phyloP scores from a whole-genome alignment of 2,329 filamentous ascomycete genomes.

The Calonectria hawksworthii region DNA sequence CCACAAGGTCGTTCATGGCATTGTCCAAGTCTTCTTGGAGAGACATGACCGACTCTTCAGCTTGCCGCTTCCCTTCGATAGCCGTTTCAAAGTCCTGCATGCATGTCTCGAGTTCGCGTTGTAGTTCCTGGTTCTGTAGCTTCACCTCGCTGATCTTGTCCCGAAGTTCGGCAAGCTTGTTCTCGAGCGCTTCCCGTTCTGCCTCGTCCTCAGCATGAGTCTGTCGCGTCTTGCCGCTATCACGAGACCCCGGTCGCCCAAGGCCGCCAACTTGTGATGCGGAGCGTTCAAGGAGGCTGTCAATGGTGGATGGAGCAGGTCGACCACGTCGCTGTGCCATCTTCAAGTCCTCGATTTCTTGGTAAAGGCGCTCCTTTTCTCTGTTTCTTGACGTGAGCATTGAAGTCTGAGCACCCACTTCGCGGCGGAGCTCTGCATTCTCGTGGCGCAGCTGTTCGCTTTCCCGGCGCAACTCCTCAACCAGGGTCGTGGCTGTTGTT shows the following conservation, averaged over 20 bases:
- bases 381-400: conserved; percentile 97
- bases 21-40: conserved; percentile 87
- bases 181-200: conserved; percentile 89
- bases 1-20: conserved; percentile 83
- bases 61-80: conserved; percentile 72
- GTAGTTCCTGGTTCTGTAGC: conserved; percentile 89
- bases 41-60: conserved; percentile 69
- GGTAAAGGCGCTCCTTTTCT: conserved; percentile 94
- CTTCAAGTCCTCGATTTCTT: conserved; percentile 97
- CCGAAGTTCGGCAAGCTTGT: conserved; percentile 83
- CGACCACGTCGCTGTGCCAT: conserved; percentile 83
- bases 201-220: conserved; percentile 76
- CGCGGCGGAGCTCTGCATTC: conserved; percentile 90
- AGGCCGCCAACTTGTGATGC: conserved; percentile 83
- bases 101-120: conserved; percentile 84
- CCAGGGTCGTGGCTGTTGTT: conserved; percentile 74
- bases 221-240: conserved; percentile 76
- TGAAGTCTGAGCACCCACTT: conserved; percentile 95
- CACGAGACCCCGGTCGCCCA: conserved; percentile 80
- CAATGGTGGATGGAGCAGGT: conserved; percentile 75
- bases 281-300: conserved; percentile 95
- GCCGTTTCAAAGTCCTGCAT: conserved; percentile 84
- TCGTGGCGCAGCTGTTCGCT: conserved; percentile 87
- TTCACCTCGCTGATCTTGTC: conserved; percentile 90
- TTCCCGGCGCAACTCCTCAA: conserved; percentile 80